Percentiles rank a stretch among this genome's conserved stretches.
These are phyloP conservation scores for Yarrowia deformans DNA, from an alignment of 805 yeast species.

Conservation along the genomic window DNA sequence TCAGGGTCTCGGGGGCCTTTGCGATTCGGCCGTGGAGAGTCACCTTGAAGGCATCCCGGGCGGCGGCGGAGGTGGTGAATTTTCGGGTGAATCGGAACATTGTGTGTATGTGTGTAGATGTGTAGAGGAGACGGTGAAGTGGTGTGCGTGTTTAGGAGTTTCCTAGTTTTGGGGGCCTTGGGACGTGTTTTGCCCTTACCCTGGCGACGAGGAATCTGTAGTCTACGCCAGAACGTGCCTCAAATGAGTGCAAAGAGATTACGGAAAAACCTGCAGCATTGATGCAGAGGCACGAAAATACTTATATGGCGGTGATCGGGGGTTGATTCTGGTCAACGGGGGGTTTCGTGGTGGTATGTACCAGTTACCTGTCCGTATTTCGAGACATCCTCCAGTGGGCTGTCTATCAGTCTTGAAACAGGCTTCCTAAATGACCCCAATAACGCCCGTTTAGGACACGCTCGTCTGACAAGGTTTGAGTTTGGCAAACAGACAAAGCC, in stretches of 20 bases:
- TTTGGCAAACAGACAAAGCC: constrained; percentile 1
- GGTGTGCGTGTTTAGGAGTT: constrained; percentile 16
- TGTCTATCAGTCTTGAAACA: constrained; percentile 9
- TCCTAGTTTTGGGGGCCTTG: not conserved
- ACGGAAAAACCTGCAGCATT: constrained; percentile 23
- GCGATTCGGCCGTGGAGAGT: constrained; percentile 38
- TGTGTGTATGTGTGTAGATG: not conserved
- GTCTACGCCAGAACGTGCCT: constrained; percentile 4
- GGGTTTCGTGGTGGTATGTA: not conserved
- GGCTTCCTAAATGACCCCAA: not conserved
- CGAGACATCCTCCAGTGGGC: constrained; percentile 7
- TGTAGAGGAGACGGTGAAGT: not conserved
- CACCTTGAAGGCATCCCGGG: constrained; percentile 39
- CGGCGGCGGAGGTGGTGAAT: constrained; percentile 34
- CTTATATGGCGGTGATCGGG: not conserved
- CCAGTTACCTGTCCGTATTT: no score
- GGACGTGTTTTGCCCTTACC: constrained; percentile 34
- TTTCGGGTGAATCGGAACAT: constrained; percentile 37
- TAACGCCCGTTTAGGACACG: constrained; percentile 16
- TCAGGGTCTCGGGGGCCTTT: constrained; percentile 23
- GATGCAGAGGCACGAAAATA: not conserved
- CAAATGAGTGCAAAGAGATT: constrained; percentile 6
- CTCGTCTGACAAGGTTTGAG: constrained; percentile 8
- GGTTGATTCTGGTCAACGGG: not conserved
- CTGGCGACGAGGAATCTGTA: constrained; percentile 13